phyloP scores from a whole-genome alignment of 768 basidiomycete genomes.

The Paxillus rubicundulus region DNA sequence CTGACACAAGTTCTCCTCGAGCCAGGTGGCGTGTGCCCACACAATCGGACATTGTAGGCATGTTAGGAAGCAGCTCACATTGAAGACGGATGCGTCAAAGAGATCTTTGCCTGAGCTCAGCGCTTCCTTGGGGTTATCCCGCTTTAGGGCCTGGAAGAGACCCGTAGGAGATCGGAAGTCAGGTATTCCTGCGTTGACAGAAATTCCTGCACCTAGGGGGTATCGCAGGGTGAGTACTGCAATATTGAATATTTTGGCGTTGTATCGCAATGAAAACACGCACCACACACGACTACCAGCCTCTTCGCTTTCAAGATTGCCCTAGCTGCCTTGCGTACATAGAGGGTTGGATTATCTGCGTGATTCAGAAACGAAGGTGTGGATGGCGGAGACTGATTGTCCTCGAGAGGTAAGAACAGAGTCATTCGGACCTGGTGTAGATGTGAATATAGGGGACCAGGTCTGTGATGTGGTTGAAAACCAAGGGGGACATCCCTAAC shows the following conservation, averaged over 20 bases:
- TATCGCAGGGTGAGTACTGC: not conserved
- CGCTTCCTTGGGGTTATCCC: conserved; percentile 70
- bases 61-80: conserved; percentile 45
- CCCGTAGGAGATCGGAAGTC: conserved; percentile 85
- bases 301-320: conserved; percentile 76
- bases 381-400: conserved; percentile 43
- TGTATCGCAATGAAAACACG: conserved; percentile 31
- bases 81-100: conserved; percentile 89
- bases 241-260: conserved; percentile 7
- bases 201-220: conserved; percentile 77
- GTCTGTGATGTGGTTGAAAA: conserved; percentile 23
- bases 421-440: conserved; percentile 48
- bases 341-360: conserved; percentile 43
- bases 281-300: conserved; percentile 85
- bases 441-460: conserved; percentile 22
- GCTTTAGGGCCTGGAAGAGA: conserved; percentile 73
- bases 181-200: conserved; percentile 83
- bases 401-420: conserved; percentile 59
- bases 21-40: conserved; percentile 1
- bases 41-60: conserved; percentile 3
- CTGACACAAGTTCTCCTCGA: not conserved
- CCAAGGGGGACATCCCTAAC: conserved; percentile 20
- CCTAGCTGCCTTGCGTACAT: conserved; percentile 55
- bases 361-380: conserved; percentile 55
- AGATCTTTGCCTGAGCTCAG: conserved; percentile 80